Conservation (phyloP, 2,329 filamentous ascomycete species). For the Penicillium sp. region DNA sequence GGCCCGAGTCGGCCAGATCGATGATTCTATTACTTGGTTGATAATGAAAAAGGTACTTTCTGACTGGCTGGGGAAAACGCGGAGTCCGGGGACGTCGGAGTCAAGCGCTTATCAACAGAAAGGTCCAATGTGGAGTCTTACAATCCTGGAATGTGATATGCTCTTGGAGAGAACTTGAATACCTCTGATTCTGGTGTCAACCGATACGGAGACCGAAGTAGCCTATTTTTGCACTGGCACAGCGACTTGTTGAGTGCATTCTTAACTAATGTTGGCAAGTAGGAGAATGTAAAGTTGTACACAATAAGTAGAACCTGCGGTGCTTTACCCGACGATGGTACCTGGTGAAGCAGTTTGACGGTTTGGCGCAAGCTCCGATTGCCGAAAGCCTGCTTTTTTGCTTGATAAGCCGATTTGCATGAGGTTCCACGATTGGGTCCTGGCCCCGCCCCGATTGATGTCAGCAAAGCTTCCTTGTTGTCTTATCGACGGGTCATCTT, state of each 20-base stretch:
- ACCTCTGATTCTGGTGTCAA: too few relatives aligned
- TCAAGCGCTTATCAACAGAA: constrained; percentile 1
- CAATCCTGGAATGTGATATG: too few relatives aligned
- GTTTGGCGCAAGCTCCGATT: neutral
- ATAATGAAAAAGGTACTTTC: too few relatives aligned
- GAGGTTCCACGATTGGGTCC: neutral
- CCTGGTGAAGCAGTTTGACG: too few relatives aligned
- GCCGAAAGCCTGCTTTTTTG: constrained; percentile 5
- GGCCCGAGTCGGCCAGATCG: neutral
- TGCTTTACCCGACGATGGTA: too few relatives aligned
- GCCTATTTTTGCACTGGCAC: too few relatives aligned
- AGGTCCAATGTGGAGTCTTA: neutral
- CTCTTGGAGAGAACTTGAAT: too few relatives aligned
- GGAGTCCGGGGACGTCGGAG: constrained; percentile 10
- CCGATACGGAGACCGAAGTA: too few relatives aligned
- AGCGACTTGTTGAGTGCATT: too few relatives aligned
- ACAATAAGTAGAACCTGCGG: too few relatives aligned
- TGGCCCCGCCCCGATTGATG: neutral
- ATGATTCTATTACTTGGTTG: neutral
- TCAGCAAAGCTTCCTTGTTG: constrained; percentile 1
- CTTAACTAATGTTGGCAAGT: too few relatives aligned
- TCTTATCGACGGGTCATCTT: constrained; percentile 9
- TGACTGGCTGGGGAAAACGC: neutral
- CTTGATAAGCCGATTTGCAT: constrained; percentile 8
- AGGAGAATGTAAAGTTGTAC: too few relatives aligned